Evolutionary conservation across 148 eudicot species (phyloP).

Genomic region (Amaranthus cruentus): DNA sequence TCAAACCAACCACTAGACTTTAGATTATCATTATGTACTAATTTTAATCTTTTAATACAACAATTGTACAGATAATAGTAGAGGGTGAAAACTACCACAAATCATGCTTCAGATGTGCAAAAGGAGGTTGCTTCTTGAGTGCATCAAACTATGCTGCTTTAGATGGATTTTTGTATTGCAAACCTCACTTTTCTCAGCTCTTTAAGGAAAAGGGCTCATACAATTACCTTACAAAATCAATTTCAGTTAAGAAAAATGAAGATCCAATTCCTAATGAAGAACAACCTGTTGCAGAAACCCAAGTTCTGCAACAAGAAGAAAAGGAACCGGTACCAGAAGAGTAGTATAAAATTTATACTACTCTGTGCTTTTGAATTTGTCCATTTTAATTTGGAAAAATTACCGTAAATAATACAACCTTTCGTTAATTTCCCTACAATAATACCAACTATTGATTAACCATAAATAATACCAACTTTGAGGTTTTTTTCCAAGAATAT

Average conservation of each 20-base stretch:
- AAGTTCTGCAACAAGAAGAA: slow-evolving; percentile 4
- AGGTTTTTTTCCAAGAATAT: no score
- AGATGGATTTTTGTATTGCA: slow-evolving; percentile 79
- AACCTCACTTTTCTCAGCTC: slow-evolving; percentile 79
- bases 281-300: neutral
- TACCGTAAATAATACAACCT: no score
- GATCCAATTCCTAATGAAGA: neutral
- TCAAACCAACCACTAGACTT: no score
- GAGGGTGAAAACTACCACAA: slow-evolving; percentile 82
- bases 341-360: neutral
- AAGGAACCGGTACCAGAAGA: neutral
- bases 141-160: slow-evolving; percentile 76
- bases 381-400: no score
- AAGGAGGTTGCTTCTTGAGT: slow-evolving; percentile 64
- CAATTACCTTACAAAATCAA: slow-evolving; percentile 44
- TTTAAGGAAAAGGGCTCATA: slow-evolving; percentile 86
- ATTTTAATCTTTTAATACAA: neutral
- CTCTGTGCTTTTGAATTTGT: no score
- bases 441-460: no score
- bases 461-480: no score
- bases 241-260: slow-evolving; percentile 34
- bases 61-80: slow-evolving; percentile 43
- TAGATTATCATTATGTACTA: no score
- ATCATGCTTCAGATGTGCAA: slow-evolving; percentile 76
- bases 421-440: no score